These are phyloP conservation scores for Ettlia oleoabundans DNA, from an alignment of 139 green algal species.

Conservation along the genomic window DNA sequence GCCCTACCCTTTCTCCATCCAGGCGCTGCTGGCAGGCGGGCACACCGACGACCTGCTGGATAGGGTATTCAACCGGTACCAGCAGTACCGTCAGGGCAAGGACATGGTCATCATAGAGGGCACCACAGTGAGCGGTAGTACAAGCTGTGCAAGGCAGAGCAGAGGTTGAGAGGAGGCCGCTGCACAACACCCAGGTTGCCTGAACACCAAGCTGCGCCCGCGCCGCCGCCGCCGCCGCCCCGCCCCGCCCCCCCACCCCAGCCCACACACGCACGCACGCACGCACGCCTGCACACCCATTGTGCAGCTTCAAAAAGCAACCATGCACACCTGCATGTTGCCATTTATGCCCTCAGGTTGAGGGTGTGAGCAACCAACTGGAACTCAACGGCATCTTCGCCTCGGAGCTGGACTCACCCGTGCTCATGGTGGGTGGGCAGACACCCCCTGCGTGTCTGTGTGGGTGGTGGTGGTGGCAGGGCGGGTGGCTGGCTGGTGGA, in stretches of 20 bases:
- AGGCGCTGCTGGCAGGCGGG: conserved; percentile 33
- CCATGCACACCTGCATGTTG: no score
- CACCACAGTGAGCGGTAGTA: conserved; percentile 36
- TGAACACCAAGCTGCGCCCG: background rate
- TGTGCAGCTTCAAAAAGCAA: no score
- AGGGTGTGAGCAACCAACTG: conserved; percentile 41
- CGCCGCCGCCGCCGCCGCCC: no score
- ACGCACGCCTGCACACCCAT: no score
- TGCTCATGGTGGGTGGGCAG: conserved; percentile 61
- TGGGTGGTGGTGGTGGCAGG: background rate
- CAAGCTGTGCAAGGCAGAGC: background rate
- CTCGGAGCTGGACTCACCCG: conserved; percentile 55
- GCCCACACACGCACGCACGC: no score
- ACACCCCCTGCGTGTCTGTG: no score
- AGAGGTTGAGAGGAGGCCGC: no score
- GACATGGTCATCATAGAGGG: conserved; percentile 73
- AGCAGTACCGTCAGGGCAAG: conserved; percentile 53
- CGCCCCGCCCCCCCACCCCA: no score
- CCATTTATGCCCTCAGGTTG: conserved; percentile 44
- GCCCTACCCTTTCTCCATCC: background rate
- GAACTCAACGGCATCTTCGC: conserved; percentile 61
- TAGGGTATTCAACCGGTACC: conserved; percentile 27
- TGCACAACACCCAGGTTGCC: background rate
- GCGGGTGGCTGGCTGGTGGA: background rate
- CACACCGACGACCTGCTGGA: conserved; percentile 49